A percentile compares a stretch with the other conserved stretches of the same genome.
phyloP scores from a whole-genome alignment of 371 early-diverging fungal genomes.

The Rhizomucor pusillus region DNA sequence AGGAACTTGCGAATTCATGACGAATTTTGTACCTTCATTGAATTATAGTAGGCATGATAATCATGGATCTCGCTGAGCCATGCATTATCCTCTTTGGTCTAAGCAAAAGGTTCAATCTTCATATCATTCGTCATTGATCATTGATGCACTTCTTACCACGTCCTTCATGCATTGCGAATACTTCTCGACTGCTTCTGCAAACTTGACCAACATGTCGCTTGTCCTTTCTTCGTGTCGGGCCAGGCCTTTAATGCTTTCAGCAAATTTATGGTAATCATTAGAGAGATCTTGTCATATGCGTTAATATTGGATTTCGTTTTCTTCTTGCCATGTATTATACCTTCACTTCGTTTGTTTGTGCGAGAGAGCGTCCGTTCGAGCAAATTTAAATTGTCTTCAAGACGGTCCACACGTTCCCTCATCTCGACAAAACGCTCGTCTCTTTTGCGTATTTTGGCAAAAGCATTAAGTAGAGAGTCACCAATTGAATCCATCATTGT shows the following conservation, averaged over 20 bases:
- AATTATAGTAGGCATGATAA: constrained; percentile 83
- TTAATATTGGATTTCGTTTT: not conserved
- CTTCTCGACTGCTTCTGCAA: constrained; percentile 61
- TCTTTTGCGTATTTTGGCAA: constrained; percentile 84
- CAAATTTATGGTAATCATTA: constrained; percentile 79
- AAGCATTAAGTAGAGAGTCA: constrained; percentile 89
- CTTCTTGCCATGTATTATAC: constrained; percentile 20
- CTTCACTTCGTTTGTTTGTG: constrained; percentile 74
- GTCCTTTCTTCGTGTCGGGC: constrained; percentile 84
- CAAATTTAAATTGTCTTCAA: constrained; percentile 79
- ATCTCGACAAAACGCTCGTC: constrained; percentile 85
- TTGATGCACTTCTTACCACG: constrained; percentile 60
- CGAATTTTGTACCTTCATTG: constrained; percentile 62
- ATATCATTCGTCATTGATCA: constrained; percentile 6
- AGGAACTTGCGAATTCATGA: not conserved
- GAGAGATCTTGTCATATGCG: constrained; percentile 58
- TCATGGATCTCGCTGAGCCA: constrained; percentile 82
- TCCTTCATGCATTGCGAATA: constrained; percentile 60
- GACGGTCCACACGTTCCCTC: constrained; percentile 72
- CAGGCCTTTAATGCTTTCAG: constrained; percentile 66
- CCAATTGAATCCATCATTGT: constrained; percentile 83
- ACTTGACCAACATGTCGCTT: constrained; percentile 57
- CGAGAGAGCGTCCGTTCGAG: constrained; percentile 76
- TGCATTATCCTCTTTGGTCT: constrained; percentile 53
- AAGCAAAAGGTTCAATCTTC: not conserved